Percentiles rank a stretch among this genome's conserved stretches.
These are phyloP conservation scores for Rhytidiadelphus loreus DNA, from an alignment of 225 moss, liverwort and hornwort genomes.

Conservation along the genomic window DNA sequence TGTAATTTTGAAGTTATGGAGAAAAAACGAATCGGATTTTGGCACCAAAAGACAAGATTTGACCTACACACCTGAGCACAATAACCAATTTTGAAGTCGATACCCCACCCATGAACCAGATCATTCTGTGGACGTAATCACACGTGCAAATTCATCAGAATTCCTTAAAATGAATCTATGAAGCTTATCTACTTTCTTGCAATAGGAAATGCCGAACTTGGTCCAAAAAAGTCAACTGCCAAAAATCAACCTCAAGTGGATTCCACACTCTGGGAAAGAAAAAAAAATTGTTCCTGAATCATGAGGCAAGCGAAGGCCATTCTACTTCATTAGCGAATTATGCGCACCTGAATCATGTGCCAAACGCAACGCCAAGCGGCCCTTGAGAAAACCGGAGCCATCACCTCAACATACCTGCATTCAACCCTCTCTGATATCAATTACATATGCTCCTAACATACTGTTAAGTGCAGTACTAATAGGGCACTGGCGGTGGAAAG, in stretches of 20 bases:
- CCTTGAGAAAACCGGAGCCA: slow-evolving; percentile 88
- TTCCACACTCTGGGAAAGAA: background rate
- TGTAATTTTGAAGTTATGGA: background rate
- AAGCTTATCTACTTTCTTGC: background rate
- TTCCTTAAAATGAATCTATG: background rate
- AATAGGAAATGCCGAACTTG: background rate
- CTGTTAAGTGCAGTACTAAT: background rate
- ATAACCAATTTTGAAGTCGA: slow-evolving; percentile 87
- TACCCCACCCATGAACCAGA: slow-evolving; percentile 84
- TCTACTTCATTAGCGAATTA: background rate
- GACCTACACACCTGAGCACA: slow-evolving; percentile 58
- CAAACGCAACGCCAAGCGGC: slow-evolving; percentile 92
- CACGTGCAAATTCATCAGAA: background rate
- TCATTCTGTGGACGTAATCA: slow-evolving; percentile 57
- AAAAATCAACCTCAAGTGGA: background rate
- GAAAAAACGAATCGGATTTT: background rate
- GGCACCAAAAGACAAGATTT: background rate
- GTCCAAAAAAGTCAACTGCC: background rate
- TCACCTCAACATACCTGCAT: slow-evolving; percentile 88
- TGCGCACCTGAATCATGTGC: slow-evolving; percentile 78
- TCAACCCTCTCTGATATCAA: background rate
- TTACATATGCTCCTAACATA: background rate
- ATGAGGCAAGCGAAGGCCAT: background rate
- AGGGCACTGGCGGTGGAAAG: background rate
- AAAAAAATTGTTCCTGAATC: background rate